Evolutionary conservation across 495 filamentous ascomycete genomes (phyloP), one percentile per base, ranked within the genome.

Genomic region (Cenococcum geophilum): DNA sequence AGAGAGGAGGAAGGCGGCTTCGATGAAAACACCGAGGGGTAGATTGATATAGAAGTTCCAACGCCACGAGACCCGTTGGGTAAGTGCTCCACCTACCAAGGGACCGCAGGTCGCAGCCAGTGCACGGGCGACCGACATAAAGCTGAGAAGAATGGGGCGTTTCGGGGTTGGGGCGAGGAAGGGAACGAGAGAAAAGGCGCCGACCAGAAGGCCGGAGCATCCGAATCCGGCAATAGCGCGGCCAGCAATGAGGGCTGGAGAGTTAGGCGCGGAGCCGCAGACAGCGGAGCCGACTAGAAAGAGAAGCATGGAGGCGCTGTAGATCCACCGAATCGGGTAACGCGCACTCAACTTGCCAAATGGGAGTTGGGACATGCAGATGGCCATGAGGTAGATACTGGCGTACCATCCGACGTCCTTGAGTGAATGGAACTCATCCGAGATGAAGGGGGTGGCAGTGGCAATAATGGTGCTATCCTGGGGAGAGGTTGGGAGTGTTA

Each of bases 261-360:
- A 91, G 58, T 75, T 88, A 0, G 88, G 86, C 0, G 91, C 87
- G 1, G 83, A 80, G 21, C 82, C 91, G 70, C 89, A 96, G 63
- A 96, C 75, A 43, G 91, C 73, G n/a, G 83, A 88, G 20, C 91
- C 91, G 14, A 92, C 52, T 67, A 92, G 89, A 73, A 96, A 95
- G 63, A 95, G 73, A 37, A 72, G 73, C 58, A 95, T 83, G 47
- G 88, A 87, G 14, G 67, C 61, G 11, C 92, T 73, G 68, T 83
- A 96, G 12, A 85, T 78, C 47, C 63, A 74, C 69, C 85, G 90
- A 70, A 86, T 81, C 50, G 81, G 81, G 71, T 85, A 89, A 76
- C 88, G 89, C 5, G 83, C 85, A 75, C 91, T 92, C 37, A 92
- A 70, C 66, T 86, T 86, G 61, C 89, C 89, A 61, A 87, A 88